Evolutionary conservation across 441 rosid species (phyloP), one percentile per base, ranked within the genome.

Genomic region (Erysimum pusillum): DNA sequence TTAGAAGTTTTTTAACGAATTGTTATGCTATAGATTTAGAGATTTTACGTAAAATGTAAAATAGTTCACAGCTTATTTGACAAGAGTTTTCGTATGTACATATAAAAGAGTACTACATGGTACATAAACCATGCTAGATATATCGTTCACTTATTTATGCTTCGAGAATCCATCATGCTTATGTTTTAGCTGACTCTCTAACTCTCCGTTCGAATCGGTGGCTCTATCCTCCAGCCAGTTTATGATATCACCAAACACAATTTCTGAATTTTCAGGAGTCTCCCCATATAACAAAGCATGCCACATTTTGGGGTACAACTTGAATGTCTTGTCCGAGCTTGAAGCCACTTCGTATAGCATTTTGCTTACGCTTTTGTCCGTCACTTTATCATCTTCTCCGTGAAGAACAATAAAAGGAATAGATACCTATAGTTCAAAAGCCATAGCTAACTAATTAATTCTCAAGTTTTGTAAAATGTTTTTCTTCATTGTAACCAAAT

Each of bases 241-340:
- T 36, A 87, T 82, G 9, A 91, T 91, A 80, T 91, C 98, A 3
- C 45, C 12, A 58, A 91, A 93, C 22, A 91, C 95, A 6, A 80
- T 69, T 4, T 90, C 81, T 7, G 78, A 79, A 74, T 93, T 93
- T 12, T 83, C 77, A 2, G 57, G 63, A 15, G 94, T 80, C 71
- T 95, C 98, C 5, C 97, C 98, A 44, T 84, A 91, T 5, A 95
- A 83, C 49, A 93, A 62, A 14, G 91, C 95, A 15, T 95, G 99
- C 98, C 98, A 95, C 99, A 95, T 93, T 15, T 70, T 88, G 0
- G 90, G 87, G 45, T 95, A 95, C 65, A 91, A 20, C 79, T 90
- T 91, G 15, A 93, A 52, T 17, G 91, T 84, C 85, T 95, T 95
- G 89, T 91, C 97, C 3, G 66, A 58, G 81, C 91, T 91, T 54